phyloP scores from a whole-genome alignment of 2,329 filamentous ascomycete species.

The Madurella mycetomatis region DNA sequence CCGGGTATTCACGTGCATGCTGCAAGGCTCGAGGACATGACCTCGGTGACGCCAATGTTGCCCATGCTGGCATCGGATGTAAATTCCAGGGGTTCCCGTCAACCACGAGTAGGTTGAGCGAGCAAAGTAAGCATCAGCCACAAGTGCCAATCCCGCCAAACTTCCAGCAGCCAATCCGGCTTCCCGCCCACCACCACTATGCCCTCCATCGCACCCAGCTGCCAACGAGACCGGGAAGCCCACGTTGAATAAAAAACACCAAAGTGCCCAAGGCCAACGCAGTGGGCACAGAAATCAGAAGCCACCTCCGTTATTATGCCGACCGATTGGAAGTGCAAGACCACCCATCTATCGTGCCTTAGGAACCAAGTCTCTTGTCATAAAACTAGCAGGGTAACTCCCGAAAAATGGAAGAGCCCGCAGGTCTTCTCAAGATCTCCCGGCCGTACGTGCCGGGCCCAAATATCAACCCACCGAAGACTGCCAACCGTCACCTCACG shows the following conservation, averaged over 20 bases:
- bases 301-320: background rate
- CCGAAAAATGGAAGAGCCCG: background rate
- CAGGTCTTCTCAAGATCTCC: background rate
- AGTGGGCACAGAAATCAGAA: background rate
- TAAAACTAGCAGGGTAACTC: background rate
- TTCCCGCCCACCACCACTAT: background rate
- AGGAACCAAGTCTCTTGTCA: background rate
- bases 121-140: background rate
- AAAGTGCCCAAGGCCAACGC: background rate
- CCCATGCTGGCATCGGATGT: background rate
- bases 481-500: conserved; percentile 6
- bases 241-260: background rate
- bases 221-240: background rate
- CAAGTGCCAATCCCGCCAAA: background rate
- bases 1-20: background rate
- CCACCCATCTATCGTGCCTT: background rate
- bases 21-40: background rate
- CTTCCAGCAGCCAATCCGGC: background rate
- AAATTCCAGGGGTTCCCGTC: background rate
- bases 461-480: conserved; percentile 3
- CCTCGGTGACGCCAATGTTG: background rate
- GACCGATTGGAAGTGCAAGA: background rate
- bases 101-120: background rate
- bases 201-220: background rate
- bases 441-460: background rate